phyloP scores from a whole-genome alignment of 768 basidiomycete species.

The Suillus hirtellus region DNA sequence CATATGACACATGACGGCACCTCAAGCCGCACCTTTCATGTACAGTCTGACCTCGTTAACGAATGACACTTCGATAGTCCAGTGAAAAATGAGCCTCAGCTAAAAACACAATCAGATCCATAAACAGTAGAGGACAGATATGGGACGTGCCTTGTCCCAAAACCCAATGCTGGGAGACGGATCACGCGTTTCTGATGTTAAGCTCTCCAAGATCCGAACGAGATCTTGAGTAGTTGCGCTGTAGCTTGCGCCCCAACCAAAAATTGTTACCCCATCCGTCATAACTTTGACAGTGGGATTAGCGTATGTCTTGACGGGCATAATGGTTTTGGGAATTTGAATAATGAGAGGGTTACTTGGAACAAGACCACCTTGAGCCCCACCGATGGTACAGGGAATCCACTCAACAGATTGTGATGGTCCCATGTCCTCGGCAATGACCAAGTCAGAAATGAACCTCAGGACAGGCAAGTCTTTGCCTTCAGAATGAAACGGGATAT shows the following conservation, averaged over 20 bases:
- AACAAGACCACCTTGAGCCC: constrained; percentile 50
- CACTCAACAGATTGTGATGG: constrained; percentile 65
- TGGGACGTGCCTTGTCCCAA: constrained; percentile 82
- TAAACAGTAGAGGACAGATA: constrained; percentile 2
- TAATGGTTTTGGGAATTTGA: constrained; percentile 83
- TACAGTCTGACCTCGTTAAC: constrained; percentile 71
- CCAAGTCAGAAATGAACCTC: constrained; percentile 73
- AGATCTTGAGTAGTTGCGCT: constrained; percentile 85
- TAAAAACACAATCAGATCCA: constrained; percentile 28
- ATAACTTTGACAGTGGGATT: constrained; percentile 67
- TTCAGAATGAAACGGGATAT: constrained; percentile 53
- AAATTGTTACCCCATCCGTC: constrained; percentile 64
- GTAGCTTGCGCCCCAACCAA: constrained; percentile 91
- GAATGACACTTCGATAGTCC: constrained; percentile 71
- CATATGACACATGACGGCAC: not conserved
- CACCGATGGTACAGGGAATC: constrained; percentile 66
- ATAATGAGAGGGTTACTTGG: constrained; percentile 57
- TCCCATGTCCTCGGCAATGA: constrained; percentile 87
- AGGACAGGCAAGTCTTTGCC: constrained; percentile 45
- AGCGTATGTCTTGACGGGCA: constrained; percentile 94
- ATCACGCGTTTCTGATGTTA: constrained; percentile 78
- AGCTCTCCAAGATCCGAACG: constrained; percentile 76
- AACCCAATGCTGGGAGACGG: constrained; percentile 83
- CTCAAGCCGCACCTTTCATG: constrained; percentile 68
- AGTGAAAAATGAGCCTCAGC: constrained; percentile 82